A percentile compares a stretch with the other conserved stretches of the same genome.
Conservation (phyloP, 177 flowering plant species). For the Tripterygium wilfordii region DNA sequence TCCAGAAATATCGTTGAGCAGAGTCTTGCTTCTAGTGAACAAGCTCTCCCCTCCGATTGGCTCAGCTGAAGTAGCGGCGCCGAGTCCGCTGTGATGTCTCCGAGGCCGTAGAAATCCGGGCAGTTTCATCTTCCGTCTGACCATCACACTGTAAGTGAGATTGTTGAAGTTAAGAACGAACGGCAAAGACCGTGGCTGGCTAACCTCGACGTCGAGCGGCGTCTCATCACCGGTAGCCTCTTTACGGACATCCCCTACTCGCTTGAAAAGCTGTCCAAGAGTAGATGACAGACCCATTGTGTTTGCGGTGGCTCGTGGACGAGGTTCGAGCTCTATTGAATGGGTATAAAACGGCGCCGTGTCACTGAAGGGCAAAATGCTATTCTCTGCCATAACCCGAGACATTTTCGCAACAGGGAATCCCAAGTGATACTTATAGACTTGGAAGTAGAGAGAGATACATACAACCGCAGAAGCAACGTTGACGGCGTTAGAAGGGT, state of each 20-base stretch:
- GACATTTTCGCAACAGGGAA: conserved; percentile 9
- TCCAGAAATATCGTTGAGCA: conserved; percentile 69
- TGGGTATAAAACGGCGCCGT: conserved; percentile 4
- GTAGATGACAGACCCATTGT: conserved; percentile 26
- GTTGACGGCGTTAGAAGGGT: neutral
- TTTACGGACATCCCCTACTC: conserved; percentile 35
- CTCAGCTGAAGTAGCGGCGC: conserved; percentile 9
- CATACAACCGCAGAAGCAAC: neutral
- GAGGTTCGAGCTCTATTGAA: conserved; percentile 13
- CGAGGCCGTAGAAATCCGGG: conserved; percentile 14
- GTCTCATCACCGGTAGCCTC: conserved; percentile 31
- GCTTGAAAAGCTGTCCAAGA: conserved; percentile 52
- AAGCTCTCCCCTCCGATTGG: conserved; percentile 12
- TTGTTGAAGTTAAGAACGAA: conserved; percentile 69
- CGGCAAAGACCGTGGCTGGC: conserved; percentile 47
- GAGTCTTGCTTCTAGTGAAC: conserved; percentile 30
- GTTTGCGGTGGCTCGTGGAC: neutral
- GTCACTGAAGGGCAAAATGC: conserved; percentile 9
- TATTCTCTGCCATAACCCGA: conserved; percentile 21
- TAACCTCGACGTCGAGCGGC: conserved; percentile 21
- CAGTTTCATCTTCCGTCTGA: conserved; percentile 28
- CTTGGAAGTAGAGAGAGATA: too few relatives aligned
- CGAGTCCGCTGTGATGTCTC: conserved; percentile 7
- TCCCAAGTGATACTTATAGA: neutral
- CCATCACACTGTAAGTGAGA: conserved; percentile 60